A percentile compares a stretch with the other conserved stretches of the same genome.
Conservation (phyloP, 2,329 filamentous ascomycete species). For the Penicillium sp. region DNA sequence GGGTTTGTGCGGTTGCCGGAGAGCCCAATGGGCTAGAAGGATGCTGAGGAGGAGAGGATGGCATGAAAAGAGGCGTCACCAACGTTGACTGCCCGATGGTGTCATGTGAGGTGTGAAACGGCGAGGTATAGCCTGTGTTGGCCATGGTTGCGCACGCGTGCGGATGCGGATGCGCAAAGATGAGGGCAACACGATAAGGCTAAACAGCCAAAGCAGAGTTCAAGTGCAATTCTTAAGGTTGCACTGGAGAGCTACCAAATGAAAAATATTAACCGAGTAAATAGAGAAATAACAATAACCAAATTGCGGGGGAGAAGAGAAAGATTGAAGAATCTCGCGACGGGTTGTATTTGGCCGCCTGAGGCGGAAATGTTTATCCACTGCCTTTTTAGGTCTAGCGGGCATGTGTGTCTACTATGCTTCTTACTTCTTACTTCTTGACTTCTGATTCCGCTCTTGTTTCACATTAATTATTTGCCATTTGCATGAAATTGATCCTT, state of each 20-base stretch:
- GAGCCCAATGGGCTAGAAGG: constrained; percentile 16
- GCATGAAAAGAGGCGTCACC: constrained; percentile 31
- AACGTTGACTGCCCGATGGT: constrained; percentile 36
- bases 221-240: neutral
- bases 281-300: constrained; percentile 15
- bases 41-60: constrained; percentile 29
- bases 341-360: constrained; percentile 7
- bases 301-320: constrained; percentile 7
- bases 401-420: neutral
- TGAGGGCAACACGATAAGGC: neutral
- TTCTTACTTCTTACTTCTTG: neutral
- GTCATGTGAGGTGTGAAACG: constrained; percentile 36
- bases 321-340: constrained; percentile 5
- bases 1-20: constrained; percentile 20
- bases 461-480: neutral
- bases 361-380: constrained; percentile 17
- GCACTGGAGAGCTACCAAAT: neutral
- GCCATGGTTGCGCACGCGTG: constrained; percentile 27
- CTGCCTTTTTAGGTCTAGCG: constrained; percentile 14
- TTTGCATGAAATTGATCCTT: neutral
- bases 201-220: neutral
- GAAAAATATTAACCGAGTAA: neutral
- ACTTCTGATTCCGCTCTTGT: neutral
- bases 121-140: constrained; percentile 31
- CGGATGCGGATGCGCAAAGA: constrained; percentile 8